Percentiles rank a stretch among this genome's conserved stretches.
Evolutionary conservation across 352 stramenopile genomes (phyloP).

Genomic region (Phytophthora pinifolia): DNA sequence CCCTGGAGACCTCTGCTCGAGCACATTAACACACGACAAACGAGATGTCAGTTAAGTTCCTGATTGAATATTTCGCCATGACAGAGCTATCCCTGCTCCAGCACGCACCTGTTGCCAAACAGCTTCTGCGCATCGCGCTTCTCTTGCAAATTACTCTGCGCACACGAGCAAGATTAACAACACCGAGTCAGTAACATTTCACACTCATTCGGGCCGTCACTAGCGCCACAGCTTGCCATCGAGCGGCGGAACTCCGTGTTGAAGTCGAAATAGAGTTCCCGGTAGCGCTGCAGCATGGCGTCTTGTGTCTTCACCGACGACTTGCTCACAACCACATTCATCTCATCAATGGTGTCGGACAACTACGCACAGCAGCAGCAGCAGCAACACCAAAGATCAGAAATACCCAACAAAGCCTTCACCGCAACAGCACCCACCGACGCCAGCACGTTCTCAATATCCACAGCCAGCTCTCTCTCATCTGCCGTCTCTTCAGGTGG

Average conservation of each 20-base stretch:
- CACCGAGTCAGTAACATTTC: neutral
- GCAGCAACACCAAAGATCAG: neutral
- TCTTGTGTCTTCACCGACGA: slow-evolving; percentile 82
- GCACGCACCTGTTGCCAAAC: slow-evolving; percentile 68
- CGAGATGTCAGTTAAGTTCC: neutral
- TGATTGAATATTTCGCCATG: neutral
- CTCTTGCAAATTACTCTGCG: slow-evolving; percentile 73
- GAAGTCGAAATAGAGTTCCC: slow-evolving; percentile 96
- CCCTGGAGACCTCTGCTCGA: slow-evolving; percentile 41
- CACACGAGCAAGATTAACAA: slow-evolving; percentile 4
- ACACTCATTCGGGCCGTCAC: neutral
- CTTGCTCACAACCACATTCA: slow-evolving; percentile 71
- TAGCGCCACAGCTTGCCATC: slow-evolving; percentile 42
- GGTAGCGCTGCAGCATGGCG: slow-evolving; percentile 93
- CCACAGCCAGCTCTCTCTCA: slow-evolving; percentile 62
- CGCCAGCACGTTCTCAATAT: slow-evolving; percentile 79
- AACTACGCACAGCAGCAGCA: slow-evolving; percentile 38
- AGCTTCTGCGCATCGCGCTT: slow-evolving; percentile 83
- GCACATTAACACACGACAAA: slow-evolving; percentile 3
- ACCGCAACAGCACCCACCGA: slow-evolving; percentile 33
- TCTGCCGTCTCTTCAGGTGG: slow-evolving; percentile 51
- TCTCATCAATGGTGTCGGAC: slow-evolving; percentile 85
- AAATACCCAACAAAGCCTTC: neutral
- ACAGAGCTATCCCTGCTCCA: neutral
- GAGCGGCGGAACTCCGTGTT: slow-evolving; percentile 93